phyloP scores from a whole-genome alignment of 495 filamentous ascomycete species.

The Stereocaulon alpinum region DNA sequence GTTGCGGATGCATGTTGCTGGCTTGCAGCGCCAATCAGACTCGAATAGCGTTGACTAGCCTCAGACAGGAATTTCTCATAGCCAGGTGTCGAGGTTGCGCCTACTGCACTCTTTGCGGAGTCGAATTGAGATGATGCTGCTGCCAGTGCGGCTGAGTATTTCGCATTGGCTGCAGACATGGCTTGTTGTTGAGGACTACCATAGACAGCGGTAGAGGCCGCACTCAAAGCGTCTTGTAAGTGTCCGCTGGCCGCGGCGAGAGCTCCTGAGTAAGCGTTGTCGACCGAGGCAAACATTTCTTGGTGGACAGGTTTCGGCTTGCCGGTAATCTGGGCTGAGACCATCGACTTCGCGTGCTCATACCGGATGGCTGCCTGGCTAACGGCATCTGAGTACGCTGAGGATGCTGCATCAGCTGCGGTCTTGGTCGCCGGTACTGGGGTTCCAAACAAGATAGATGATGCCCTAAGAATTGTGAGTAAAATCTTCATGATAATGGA shows the following conservation, averaged over 20 bases:
- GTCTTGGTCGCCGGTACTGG: constrained; percentile 37
- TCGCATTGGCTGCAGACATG: constrained; percentile 28
- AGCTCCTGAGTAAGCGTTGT: constrained; percentile 57
- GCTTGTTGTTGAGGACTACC: constrained; percentile 30
- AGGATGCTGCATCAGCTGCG: constrained; percentile 38
- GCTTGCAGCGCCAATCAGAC: constrained; percentile 21
- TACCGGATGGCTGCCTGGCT: constrained; percentile 53
- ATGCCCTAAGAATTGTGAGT: constrained; percentile 36
- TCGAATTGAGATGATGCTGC: constrained; percentile 49
- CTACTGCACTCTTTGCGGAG: constrained; percentile 44
- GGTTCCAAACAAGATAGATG: constrained; percentile 52
- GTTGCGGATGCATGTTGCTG: constrained; percentile 26
- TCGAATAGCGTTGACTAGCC: constrained; percentile 22
- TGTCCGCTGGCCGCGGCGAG: constrained; percentile 50
- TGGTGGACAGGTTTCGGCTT: constrained; percentile 51
- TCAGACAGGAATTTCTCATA: constrained; percentile 24
- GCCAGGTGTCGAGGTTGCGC: constrained; percentile 24
- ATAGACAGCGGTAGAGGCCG: constrained; percentile 36
- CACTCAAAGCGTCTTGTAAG: constrained; percentile 38
- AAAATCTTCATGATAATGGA: background rate
- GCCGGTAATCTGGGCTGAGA: constrained; percentile 56
- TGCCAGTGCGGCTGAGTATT: constrained; percentile 25
- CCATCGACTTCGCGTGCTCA: constrained; percentile 51
- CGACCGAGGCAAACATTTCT: constrained; percentile 55
- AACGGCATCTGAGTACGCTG: constrained; percentile 51